Evolutionary conservation across 306 rosid genomes (phyloP), one percentile per base, ranked within the genome.

Genomic region (Chamaecrista fasciculata): DNA sequence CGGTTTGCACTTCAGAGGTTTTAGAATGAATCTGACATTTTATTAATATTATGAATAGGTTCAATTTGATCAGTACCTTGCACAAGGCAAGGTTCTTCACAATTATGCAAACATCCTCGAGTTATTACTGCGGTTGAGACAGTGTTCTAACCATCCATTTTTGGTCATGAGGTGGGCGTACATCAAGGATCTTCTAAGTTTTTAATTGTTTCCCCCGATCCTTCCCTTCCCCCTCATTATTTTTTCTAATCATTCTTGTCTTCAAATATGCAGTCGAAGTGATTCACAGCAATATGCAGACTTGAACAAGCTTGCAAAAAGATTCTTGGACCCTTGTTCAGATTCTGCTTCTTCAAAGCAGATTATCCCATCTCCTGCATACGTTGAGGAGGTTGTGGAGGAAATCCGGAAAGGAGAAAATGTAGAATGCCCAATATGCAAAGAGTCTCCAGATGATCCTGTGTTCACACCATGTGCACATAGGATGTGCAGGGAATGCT

Each of bases 391-490:
- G 75, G 98, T 85, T 62, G 85, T 89, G 16, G 93, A 83, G 20
- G 66, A 66, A 48, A 80, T 92, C 64, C 82, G 81, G 61, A 76
- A 64, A 29, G 93, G 91, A 25, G 90, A 88, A 73, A 78, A 42
- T 31, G 71, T 61, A 1, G 93, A 93, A 72, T 87, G 98, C 67
- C 83, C 96, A 36, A 83, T 93, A 74, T 87, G 98, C 62, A 37
- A 89, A 89, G 98, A 92, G 77, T 84, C 84, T 19, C 92, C 95
- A 8, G 98, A 92, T 51, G 98, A 89, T 75, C 88, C 98, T 67
- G 87, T 92, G 28, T 88, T 89, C 62, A 87, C 98, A 48, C 87
- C 96, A 47, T 89, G 98, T 65, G 98, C 93, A 2, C 98, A 92
- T 80, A 82, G 82, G 81, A 85, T 89, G 84, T 91, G 97, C 62